Base-by-base conservation (phyloP, 495 filamentous ascomycete species). In the Penicillium antarcticum region DNA sequence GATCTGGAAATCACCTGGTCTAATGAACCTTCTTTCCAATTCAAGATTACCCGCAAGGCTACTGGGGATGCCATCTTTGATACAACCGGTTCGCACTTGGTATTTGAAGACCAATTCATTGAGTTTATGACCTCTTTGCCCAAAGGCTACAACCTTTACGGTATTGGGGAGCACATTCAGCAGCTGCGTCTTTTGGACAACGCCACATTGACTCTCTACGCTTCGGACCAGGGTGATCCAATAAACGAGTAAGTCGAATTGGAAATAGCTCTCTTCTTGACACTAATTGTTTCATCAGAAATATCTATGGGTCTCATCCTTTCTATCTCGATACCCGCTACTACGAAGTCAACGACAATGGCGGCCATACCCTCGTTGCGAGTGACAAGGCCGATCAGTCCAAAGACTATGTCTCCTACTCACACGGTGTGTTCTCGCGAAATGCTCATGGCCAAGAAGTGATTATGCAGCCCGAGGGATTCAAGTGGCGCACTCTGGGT, bases 361-460 rank as follows among this genome's bases (percentile, higher is more conserved):
- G 83, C 6, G 63, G 72, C 40, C 59, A 80, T 16, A 78, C 66
- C 2, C 81, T 84, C 33, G 75, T 78, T 19, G 71, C 76, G n/a
- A 70, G 74, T 13, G 71, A 82, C 56, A 73, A 79, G 7, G 76
- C 78, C 0, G 74, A 85, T 51, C 71, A 70, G 7, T 71, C 67
- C 10, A 72, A 72, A 45, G 56, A 78, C 31, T 92, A 91, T 54
- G 69, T 75, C 14, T 83, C 80, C 21, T 75, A 71, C 42, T 82
- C 80, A 0, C 83, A 87, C 44, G 83, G 83, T 42, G 79, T 85
- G 1, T 87, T 82, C 59, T 61, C 77, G 3, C 71, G 83, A 37
- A 87, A 86, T 61, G 75, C 83, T 9, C 89, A 95, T 60, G 85
- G 83, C 6, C 87, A 91, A 53, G 89, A 95, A 56, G 76, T 91